Evolutionary conservation across 2,329 filamentous ascomycete species (phyloP).

Genomic region (Fragosphaeria purpurea): DNA sequence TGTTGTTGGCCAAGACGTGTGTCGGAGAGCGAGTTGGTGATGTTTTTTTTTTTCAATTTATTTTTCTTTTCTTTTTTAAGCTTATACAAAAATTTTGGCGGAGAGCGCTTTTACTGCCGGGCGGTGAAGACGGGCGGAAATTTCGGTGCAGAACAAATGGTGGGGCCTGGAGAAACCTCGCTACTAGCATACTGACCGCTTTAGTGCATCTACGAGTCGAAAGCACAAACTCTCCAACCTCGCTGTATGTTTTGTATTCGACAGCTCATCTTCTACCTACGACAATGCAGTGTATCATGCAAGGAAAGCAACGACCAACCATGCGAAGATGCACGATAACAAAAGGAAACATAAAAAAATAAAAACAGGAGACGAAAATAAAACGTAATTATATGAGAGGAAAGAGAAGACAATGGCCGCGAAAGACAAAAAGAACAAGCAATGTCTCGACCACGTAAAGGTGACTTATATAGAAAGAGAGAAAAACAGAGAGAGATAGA

Average conservation of each 20-base stretch:
- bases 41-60: not conserved
- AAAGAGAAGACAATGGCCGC: not conserved
- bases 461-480: not conserved
- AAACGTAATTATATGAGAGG: too few species aligned
- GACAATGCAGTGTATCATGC: not conserved
- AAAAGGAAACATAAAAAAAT: not conserved
- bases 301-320: too few species aligned
- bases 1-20: not conserved
- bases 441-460: not conserved
- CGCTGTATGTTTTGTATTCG: too few species aligned
- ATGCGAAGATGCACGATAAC: not conserved
- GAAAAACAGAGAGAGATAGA: not conserved
- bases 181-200: too few species aligned
- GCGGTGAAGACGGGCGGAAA: constrained; percentile 6
- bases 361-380: too few species aligned
- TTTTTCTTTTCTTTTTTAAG: not conserved
- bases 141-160: too few species aligned
- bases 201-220: too few species aligned
- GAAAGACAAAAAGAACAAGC: not conserved
- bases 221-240: too few species aligned
- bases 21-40: not conserved
- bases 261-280: too few species aligned
- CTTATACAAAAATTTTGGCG: constrained; percentile 11
- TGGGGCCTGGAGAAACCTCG: too few species aligned
- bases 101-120: constrained; percentile 13